phyloP scores from a whole-genome alignment of 495 filamentous ascomycete genomes.

The Lepraria neglecta region DNA sequence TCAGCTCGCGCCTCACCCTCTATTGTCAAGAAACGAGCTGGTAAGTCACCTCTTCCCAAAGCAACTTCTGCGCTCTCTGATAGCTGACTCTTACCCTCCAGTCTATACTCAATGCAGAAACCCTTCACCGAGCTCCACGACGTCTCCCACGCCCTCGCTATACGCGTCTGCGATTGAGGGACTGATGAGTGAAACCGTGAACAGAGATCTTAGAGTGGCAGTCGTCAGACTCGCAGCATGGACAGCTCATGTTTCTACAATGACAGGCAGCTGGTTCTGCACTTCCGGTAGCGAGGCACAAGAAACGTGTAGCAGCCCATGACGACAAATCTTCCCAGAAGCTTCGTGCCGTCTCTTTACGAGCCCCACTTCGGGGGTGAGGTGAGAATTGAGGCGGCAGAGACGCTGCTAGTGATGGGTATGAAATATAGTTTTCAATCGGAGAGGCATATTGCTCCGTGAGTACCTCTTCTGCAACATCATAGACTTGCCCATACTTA shows the following conservation, averaged over 20 bases:
- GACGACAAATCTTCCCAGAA: slow-evolving; percentile 29
- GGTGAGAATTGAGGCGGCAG: slow-evolving; percentile 5
- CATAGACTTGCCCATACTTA: background rate
- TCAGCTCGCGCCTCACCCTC: background rate
- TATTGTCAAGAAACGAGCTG: slow-evolving; percentile 4
- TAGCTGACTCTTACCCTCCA: background rate
- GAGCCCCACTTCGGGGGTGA: background rate
- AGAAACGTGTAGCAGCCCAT: slow-evolving; percentile 25
- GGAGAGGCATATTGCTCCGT: slow-evolving; percentile 29
- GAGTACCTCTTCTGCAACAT: background rate
- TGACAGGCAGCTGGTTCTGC: slow-evolving; percentile 8
- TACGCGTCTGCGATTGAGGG: slow-evolving; percentile 17
- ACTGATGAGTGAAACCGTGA: slow-evolving; percentile 30
- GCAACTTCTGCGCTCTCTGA: too few species aligned
- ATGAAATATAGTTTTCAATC: slow-evolving; percentile 39
- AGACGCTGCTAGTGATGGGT: slow-evolving; percentile 25
- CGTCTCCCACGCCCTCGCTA: slow-evolving; percentile 9
- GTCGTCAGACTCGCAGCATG: slow-evolving; percentile 15
- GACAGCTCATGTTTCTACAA: slow-evolving; percentile 4
- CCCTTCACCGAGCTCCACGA: slow-evolving; percentile 29
- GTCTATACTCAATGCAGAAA: slow-evolving; percentile 28
- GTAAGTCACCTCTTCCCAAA: background rate
- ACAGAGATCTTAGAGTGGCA: slow-evolving; percentile 35
- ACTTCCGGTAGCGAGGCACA: background rate
- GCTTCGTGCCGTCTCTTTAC: slow-evolving; percentile 19